Percentiles rank a stretch among this genome's conserved stretches.
phyloP scores from a whole-genome alignment of 1,284 basidiomycete species.

The Calocybe gambosa region DNA sequence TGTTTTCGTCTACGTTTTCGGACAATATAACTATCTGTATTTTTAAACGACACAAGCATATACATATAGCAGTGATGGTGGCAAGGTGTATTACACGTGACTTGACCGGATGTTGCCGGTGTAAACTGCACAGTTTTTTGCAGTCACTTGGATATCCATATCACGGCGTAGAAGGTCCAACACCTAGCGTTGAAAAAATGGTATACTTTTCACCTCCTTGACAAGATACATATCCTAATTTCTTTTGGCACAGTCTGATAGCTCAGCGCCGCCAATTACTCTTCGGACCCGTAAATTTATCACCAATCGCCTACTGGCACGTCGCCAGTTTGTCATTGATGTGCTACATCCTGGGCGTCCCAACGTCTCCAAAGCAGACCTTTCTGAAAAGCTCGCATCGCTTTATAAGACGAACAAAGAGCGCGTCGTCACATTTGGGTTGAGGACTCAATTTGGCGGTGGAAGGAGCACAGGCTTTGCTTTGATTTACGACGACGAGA shows the following conservation, averaged over 20 bases:
- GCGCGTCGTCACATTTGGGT: conserved; percentile 75
- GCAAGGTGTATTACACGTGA: no score
- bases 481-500: conserved; percentile 96
- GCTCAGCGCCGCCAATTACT: conserved; percentile 81
- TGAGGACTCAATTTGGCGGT: conserved; percentile 96
- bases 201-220: conserved; percentile 19
- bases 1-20: conserved; percentile 16
- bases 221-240: neutral
- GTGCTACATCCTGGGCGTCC: conserved; percentile 94
- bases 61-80: no score
- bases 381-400: conserved; percentile 87
- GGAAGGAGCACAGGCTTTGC: conserved; percentile 97
- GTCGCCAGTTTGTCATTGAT: conserved; percentile 90
- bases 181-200: conserved; percentile 21
- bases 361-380: conserved; percentile 92
- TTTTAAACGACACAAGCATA: conserved; percentile 7
- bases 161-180: conserved; percentile 30
- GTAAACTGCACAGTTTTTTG: conserved; percentile 30
- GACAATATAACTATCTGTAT: conserved; percentile 11
- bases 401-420: conserved; percentile 76
- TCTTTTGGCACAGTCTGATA: conserved; percentile 54
- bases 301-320: conserved; percentile 96
- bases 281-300: conserved; percentile 99
- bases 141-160: conserved; percentile 27
- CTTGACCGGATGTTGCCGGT: conserved; percentile 25